Evolutionary conservation across 2,329 filamentous ascomycete genomes (phyloP), one percentile per base, ranked within the genome.

Genomic region (Colletotrichum costaricense): DNA sequence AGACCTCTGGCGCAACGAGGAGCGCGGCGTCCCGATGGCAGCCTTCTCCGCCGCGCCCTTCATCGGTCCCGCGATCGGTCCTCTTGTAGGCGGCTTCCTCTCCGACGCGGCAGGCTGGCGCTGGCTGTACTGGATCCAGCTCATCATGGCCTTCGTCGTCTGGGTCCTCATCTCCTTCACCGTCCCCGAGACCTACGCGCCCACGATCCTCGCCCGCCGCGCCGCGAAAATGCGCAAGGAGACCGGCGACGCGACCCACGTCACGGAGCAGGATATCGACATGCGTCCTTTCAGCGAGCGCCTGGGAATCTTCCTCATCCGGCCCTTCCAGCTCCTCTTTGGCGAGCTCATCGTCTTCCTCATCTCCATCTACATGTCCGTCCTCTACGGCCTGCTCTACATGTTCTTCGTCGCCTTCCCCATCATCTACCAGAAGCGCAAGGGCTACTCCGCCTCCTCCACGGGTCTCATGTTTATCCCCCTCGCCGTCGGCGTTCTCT

Each of bases 381-480:
- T 97, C 1, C 87, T 96, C 14, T 94, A 94, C 81, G 92, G 92
- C 11, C 84, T 94, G 4, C 84, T 93, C 19, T 94, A 94, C 86
- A 93, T 94, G 92, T 94, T 93, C 86, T 94, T 94, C 84, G 87
- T 93, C 72, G 92, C 92, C 72, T 93, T 84, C 79, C 89, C 90
- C 38, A 89, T 92, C 77, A 86, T 98, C 71, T 98, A 93, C 84
- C 89, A 94, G 76, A 86, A 91, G 81, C 93, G 93, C 72, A 97
- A 97, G 83, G 93, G 93, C 2, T 97, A 93, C 82, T 90, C 88
- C 4, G 88, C 94, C 33, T 89, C 93, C 46, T 92, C 86, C 33
- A 95, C 94, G 0, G 95, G 94, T 59, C 87, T 97, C 9, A 96
- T 97, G 93, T 97, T 97, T 82, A 95, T 97, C 75, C 94, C 94